Evolutionary conservation across 1,284 basidiomycete species (phyloP).

Genomic region (Naganishia sp.): DNA sequence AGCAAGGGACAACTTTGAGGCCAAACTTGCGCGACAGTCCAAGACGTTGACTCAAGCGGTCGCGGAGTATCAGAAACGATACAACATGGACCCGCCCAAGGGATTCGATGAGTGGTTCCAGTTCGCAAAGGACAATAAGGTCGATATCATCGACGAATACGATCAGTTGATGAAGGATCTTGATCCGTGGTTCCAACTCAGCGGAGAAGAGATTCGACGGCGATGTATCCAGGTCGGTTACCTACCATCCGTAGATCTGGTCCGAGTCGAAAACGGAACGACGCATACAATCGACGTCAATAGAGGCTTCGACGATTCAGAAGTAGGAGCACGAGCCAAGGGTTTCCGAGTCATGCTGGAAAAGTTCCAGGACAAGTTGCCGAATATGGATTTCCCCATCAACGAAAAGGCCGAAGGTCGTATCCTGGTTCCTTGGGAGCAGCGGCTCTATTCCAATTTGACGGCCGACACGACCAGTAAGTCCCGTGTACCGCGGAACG

Average conservation of each 20-base stretch:
- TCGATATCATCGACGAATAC: slow-evolving; percentile 86
- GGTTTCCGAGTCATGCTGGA: slow-evolving; percentile 74
- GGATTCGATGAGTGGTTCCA: slow-evolving; percentile 88
- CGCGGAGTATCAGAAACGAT: slow-evolving; percentile 73
- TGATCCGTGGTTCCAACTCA: slow-evolving; percentile 73
- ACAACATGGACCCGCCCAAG: slow-evolving; percentile 74
- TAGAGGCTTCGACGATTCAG: slow-evolving; percentile 63
- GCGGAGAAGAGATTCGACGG: slow-evolving; percentile 69
- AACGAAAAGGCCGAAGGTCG: slow-evolving; percentile 90
- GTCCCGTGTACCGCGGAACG: slow-evolving; percentile 34
- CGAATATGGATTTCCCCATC: slow-evolving; percentile 87
- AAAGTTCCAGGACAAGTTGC: slow-evolving; percentile 71
- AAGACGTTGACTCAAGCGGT: slow-evolving; percentile 72
- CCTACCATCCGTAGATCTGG: slow-evolving; percentile 78
- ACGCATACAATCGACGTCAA: slow-evolving; percentile 65
- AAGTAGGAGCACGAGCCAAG: slow-evolving; percentile 72
- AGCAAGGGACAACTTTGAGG: slow-evolving; percentile 67
- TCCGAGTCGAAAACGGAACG: slow-evolving; percentile 69
- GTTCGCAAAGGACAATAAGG: slow-evolving; percentile 71
- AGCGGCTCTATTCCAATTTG: slow-evolving; percentile 67
- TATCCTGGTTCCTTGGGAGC: slow-evolving; percentile 84
- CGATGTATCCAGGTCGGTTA: slow-evolving; percentile 73
- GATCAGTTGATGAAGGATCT: slow-evolving; percentile 78
- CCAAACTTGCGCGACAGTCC: slow-evolving; percentile 72
- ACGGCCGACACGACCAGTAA: slow-evolving; percentile 57